phyloP scores from a whole-genome alignment of 2,329 filamentous ascomycete species.

The Fusarium sp. region DNA sequence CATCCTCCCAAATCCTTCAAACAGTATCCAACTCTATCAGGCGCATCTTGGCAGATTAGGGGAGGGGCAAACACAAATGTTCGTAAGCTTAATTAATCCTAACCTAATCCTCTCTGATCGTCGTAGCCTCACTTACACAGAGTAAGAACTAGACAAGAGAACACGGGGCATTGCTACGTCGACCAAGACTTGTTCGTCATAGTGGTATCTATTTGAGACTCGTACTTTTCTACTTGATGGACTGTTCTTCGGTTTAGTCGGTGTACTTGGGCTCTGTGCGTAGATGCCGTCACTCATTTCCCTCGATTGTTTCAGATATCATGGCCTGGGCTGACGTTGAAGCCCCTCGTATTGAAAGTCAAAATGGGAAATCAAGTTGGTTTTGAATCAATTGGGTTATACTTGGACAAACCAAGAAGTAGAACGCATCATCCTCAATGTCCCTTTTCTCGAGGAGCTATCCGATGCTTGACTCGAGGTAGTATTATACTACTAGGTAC shows the following conservation, averaged over 20 bases:
- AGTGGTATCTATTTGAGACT: constrained; percentile 21
- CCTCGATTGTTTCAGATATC: constrained; percentile 24
- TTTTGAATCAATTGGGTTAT: not conserved
- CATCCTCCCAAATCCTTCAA: constrained; percentile 14
- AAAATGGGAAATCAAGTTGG: not conserved
- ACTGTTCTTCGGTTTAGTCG: not conserved
- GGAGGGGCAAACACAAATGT: not conserved
- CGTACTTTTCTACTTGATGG: not conserved
- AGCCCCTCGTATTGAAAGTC: constrained; percentile 7
- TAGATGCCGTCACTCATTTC: constrained; percentile 24
- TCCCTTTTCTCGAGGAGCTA: too few relatives aligned
- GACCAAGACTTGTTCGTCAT: constrained; percentile 1
- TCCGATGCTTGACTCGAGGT: too few relatives aligned
- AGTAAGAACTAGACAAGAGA: constrained; percentile 1
- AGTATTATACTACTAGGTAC: too few relatives aligned
- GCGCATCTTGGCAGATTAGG: constrained; percentile 4
- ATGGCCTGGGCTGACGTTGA: constrained; percentile 4
- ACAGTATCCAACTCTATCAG: not conserved
- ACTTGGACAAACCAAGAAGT: too few relatives aligned
- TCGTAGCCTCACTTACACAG: not conserved
- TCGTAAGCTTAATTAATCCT: not conserved
- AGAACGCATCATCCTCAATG: too few relatives aligned
- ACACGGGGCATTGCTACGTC: not conserved
- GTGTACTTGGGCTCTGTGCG: constrained; percentile 2
- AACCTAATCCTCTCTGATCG: not conserved